Evolutionary conservation across 306 rosid species (phyloP).

Genomic region (barrel medic (Medicago truncatula)): DNA sequence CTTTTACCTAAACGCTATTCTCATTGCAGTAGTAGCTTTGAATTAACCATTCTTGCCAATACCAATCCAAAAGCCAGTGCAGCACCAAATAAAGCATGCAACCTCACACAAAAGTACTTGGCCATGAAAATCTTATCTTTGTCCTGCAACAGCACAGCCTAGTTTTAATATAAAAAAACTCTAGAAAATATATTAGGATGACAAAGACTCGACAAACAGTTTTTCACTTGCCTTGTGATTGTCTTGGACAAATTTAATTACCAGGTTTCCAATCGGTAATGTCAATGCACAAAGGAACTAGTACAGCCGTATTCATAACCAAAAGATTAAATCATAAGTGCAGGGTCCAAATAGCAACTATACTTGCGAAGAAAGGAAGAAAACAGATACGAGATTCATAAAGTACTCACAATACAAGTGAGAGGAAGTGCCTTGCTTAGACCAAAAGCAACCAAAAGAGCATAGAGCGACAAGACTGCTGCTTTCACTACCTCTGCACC

Average conservation of each 20-base stretch:
- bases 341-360: neutral
- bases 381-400: slow-evolving; percentile 11
- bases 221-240: slow-evolving; percentile 68
- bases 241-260: slow-evolving; percentile 68
- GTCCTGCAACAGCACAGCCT: slow-evolving; percentile 56
- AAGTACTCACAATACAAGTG: slow-evolving; percentile 63
- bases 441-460: slow-evolving; percentile 63
- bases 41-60: slow-evolving; percentile 54
- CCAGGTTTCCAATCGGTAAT: slow-evolving; percentile 75
- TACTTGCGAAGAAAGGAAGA: slow-evolving; percentile 6
- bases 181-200: neutral
- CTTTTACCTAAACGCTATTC: slow-evolving; percentile 19
- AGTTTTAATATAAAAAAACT: slow-evolving; percentile 3
- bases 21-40: slow-evolving; percentile 39
- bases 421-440: slow-evolving; percentile 66
- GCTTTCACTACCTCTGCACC: slow-evolving; percentile 65
- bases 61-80: slow-evolving; percentile 83
- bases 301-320: slow-evolving; percentile 31
- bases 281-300: slow-evolving; percentile 80
- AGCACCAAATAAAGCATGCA: slow-evolving; percentile 82
- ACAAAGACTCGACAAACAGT: slow-evolving; percentile 17
- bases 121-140: slow-evolving; percentile 91
- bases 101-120: slow-evolving; percentile 84
- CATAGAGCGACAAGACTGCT: slow-evolving; percentile 59
- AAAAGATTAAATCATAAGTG: slow-evolving; percentile 30